A percentile compares a stretch with the other conserved stretches of the same genome.
phyloP scores from a whole-genome alignment of 148 eudicot genomes.

The Tetragonia tetragonoides region DNA sequence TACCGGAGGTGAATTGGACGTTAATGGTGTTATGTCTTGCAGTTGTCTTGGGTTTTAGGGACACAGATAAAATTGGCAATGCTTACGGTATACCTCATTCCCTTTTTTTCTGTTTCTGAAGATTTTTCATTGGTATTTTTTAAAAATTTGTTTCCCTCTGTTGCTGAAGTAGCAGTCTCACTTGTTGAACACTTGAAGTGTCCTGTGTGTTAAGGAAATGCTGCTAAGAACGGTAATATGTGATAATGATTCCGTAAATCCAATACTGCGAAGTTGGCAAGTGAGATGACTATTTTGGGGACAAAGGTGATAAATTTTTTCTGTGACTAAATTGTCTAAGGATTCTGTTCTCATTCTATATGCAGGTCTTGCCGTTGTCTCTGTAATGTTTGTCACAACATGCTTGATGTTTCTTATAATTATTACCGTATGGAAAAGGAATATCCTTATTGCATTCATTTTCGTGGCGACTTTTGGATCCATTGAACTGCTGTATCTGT shows the following conservation, averaged over 20 bases:
- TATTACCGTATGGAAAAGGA: constrained; percentile 36
- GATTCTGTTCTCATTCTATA: neutral
- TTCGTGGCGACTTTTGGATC: constrained; percentile 42
- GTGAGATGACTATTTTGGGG: too few relatives aligned
- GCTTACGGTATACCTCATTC: constrained; percentile 37
- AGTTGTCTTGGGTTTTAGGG: constrained; percentile 42
- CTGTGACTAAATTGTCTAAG: too few relatives aligned
- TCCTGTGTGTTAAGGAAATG: neutral
- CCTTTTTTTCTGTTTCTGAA: neutral
- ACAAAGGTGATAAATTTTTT: too few relatives aligned
- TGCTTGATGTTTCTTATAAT: constrained; percentile 53
- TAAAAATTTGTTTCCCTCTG: neutral
- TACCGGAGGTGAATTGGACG: constrained; percentile 51
- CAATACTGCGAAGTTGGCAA: too few relatives aligned
- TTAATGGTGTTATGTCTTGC: constrained; percentile 46
- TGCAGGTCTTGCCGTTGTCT: constrained; percentile 48
- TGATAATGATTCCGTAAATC: neutral
- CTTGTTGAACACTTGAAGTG: neutral
- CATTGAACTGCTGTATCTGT: constrained; percentile 37
- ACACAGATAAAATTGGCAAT: constrained; percentile 48
- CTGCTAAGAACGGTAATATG: neutral
- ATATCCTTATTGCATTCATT: constrained; percentile 21
- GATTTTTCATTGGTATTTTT: neutral
- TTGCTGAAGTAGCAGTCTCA: neutral
- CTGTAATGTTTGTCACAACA: constrained; percentile 51